Percentiles rank a stretch among this genome's conserved stretches.
phyloP scores from a whole-genome alignment of 768 basidiomycete species.

The Phylloporus sp. region DNA sequence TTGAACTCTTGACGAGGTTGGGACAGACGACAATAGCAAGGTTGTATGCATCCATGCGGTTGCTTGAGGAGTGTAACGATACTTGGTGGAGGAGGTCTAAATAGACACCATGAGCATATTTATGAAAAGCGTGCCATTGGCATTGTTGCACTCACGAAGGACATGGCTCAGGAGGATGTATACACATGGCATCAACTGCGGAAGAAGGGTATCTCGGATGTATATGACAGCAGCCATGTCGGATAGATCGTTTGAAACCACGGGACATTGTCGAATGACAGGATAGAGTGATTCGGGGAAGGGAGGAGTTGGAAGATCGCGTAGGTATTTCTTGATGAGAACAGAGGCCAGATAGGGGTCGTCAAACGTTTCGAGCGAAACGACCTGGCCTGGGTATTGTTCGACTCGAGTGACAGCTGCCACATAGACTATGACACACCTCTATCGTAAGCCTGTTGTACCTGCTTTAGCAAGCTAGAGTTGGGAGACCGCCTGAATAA shows the following conservation, averaged over 20 bases:
- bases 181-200: slow-evolving; percentile 62
- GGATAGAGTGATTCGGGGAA: slow-evolving; percentile 69
- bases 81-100: slow-evolving; percentile 78
- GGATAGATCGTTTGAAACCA: slow-evolving; percentile 42
- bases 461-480: slow-evolving; percentile 63
- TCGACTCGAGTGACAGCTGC: slow-evolving; percentile 1
- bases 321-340: slow-evolving; percentile 78
- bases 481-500: slow-evolving; percentile 80
- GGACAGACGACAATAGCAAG: slow-evolving; percentile 75
- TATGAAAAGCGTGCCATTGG: background rate
- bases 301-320: slow-evolving; percentile 74
- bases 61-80: slow-evolving; percentile 57
- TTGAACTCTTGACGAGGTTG: slow-evolving; percentile 69
- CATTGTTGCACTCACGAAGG: slow-evolving; percentile 43
- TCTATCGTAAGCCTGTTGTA: slow-evolving; percentile 80
- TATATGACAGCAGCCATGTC: slow-evolving; percentile 60
- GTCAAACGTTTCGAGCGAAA: slow-evolving; percentile 68
- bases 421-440: slow-evolving; percentile 35
- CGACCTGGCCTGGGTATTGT: slow-evolving; percentile 55
- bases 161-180: slow-evolving; percentile 71
- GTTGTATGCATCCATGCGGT: slow-evolving; percentile 82
- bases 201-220: slow-evolving; percentile 63
- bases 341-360: slow-evolving; percentile 83
- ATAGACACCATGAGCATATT: slow-evolving; percentile 4
- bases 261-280: slow-evolving; percentile 62